Base-by-base conservation (phyloP, 495 filamentous ascomycete species). In the Aeminium ludgeri region DNA sequence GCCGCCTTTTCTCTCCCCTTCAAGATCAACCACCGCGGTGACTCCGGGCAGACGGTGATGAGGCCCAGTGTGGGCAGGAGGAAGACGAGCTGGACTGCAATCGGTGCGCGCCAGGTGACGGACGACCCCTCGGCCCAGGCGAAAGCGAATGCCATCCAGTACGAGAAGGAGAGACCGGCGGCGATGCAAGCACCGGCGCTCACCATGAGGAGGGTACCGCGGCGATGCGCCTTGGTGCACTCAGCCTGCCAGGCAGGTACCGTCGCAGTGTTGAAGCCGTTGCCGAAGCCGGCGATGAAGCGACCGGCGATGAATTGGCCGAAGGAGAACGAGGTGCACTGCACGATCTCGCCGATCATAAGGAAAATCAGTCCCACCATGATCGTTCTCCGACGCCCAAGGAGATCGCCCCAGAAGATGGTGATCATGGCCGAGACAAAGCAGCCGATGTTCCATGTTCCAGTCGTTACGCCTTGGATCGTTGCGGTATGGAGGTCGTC, bases 221-320 rank as follows among this genome's bases (percentile, higher is more conserved):
- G 69, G 36, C 72, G 70, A 46, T 84, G 76, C 2, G 80, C 68
- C 48, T 76, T 80, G 35, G 76, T 77, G 38, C 76, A 82, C 55
- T 87, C 80, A 1, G 79, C 80, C 50, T 84, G 80, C 78, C 78
- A 86, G 0, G 75, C 79, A 0, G 81, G 80, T 10, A 82, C 72
- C 0, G 73, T 79, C 0, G 73, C 70, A 1, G 75, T 74, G 48
- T 75, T 76, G 55, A 79, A 67, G 32, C 71, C 74, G 39, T 76
- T 76, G 3, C 74, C 76, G 40, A 79, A 53, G 11, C 76, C 78
- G 2, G 78, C 78, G 27, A 84, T 64, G 25, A 82, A 56, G 28
- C 79, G 64, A 6, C 73, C 78, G 12, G 73, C 55, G 33, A 82
- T 75, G 36, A 81, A 68, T 27, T 82, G 79, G 2, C 66, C 65